Base-by-base conservation (phyloP, 1,139 yeast genomes). In the Blastobotrys raffinosifermentans region DNA sequence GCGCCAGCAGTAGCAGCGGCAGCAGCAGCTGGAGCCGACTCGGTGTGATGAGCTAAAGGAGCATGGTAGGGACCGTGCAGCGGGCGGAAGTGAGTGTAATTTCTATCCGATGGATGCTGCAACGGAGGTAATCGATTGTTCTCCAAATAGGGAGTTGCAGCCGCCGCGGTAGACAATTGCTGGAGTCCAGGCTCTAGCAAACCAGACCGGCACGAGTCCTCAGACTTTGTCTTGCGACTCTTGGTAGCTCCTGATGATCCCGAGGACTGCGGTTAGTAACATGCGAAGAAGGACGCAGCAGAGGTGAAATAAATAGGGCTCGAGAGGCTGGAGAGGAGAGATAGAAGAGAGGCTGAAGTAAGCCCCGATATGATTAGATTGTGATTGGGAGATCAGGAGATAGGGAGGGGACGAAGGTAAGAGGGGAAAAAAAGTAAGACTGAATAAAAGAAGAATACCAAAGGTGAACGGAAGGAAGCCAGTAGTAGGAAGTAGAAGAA, bases 121-220 rank as follows among this genome's bases (percentile, higher is more conserved):
- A 34, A 31, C 26, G 46, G 40, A 22, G 43, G 36, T 14, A 34
- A 34, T 19, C 50, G 36, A 14, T 48, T 40, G 30, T 48, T 45
- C 9, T 46, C 37, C 15, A 50, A 38, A 29, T 51, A 50, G n/a
- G 54, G 55, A 4, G 58, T 51, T 8, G 52, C 48, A 18, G 46
- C 36, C 3, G 51, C 53, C 2, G 51, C 52, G 14, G 49, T 43
- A n/a, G 53, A 43, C 21, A 51, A 42, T 25, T 51, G 57, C 30
- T 51, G 27, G 11, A 25, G 27, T 6, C 27, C 19, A 3, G 40
- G 30, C 6, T 29, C 31, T 4, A 29, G 11, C 4, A 31, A 34
- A 10, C 38, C 40, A 25, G 33, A 33, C 3, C 40, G 22, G 18
- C 29, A 26, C 21, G 18, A 30, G 5, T 16, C 19, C 4, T 32